These are phyloP conservation scores for Ceratocystis huliohia DNA, from an alignment of 2,329 filamentous ascomycete genomes.

Conservation along the genomic window DNA sequence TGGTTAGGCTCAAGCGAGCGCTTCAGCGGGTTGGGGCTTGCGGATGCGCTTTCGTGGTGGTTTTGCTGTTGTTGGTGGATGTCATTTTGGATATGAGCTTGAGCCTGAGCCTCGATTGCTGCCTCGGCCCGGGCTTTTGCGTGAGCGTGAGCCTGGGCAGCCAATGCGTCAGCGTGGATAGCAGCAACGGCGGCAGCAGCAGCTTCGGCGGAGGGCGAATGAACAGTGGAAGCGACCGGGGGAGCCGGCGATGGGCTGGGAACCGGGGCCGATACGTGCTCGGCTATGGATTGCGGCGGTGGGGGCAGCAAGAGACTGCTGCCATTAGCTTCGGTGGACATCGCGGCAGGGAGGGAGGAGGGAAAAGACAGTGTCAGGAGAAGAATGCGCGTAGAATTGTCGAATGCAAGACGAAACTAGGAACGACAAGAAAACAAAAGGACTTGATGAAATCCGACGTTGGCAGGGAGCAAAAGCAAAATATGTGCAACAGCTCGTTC, in stretches of 20 bases:
- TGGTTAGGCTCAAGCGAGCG: conserved; percentile 29
- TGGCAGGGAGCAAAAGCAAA: not conserved
- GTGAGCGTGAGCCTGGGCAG: conserved; percentile 25
- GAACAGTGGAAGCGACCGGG: conserved; percentile 29
- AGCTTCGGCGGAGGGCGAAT: conserved; percentile 22
- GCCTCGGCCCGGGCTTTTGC: conserved; percentile 18
- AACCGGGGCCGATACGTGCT: not conserved
- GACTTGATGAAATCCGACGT: no score
- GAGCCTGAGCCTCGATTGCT: conserved; percentile 2
- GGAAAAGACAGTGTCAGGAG: not conserved
- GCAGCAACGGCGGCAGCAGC: conserved; percentile 23
- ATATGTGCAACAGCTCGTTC: not conserved
- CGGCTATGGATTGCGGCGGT: conserved; percentile 31
- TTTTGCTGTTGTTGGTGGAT: not conserved
- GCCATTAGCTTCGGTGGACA: conserved; percentile 36
- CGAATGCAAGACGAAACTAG: no score
- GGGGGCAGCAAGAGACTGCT: conserved; percentile 28
- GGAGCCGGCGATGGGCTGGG: conserved; percentile 22
- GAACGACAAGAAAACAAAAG: no score
- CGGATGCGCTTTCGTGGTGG: conserved; percentile 26
- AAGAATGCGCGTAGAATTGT: not conserved
- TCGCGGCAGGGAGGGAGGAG: conserved; percentile 26
- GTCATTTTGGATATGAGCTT: conserved; percentile 9
- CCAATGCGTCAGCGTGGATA: conserved; percentile 32
- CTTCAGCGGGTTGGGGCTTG: conserved; percentile 31